Conservation (phyloP, 139 green algal genomes). For the Chlorella sp. region DNA sequence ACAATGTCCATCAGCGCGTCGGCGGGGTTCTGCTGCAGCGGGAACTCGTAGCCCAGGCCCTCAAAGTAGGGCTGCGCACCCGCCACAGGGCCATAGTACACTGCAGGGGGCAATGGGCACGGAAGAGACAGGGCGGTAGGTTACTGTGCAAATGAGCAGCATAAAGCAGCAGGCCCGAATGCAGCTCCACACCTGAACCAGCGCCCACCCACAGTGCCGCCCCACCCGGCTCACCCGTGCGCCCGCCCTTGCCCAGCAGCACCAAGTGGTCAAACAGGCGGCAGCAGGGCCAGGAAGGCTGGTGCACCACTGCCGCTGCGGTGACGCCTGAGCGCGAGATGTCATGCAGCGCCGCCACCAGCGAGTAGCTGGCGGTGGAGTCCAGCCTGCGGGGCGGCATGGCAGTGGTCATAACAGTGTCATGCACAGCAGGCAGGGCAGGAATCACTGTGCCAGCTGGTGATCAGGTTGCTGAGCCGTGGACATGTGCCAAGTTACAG, state of each 20-base stretch:
- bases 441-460: too few relatives aligned
- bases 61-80: slow-evolving; percentile 58
- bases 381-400: slow-evolving; percentile 76
- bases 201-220: too few relatives aligned
- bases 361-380: slow-evolving; percentile 55
- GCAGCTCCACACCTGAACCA: not conserved
- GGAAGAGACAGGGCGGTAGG: too few relatives aligned
- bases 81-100: not conserved
- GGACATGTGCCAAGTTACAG: too few relatives aligned
- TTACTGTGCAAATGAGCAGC: too few relatives aligned
- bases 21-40: slow-evolving; percentile 70
- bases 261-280: slow-evolving; percentile 84
- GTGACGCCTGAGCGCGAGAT: slow-evolving; percentile 65
- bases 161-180: not conserved
- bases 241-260: slow-evolving; percentile 74
- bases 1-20: slow-evolving; percentile 82
- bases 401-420: too few relatives aligned
- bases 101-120: not conserved
- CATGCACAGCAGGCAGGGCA: too few relatives aligned
- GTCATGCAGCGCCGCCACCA: slow-evolving; percentile 60
- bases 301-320: slow-evolving; percentile 79
- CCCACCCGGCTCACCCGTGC: slow-evolving; percentile 42
- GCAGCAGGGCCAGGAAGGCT: slow-evolving; percentile 66
- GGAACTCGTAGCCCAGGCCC: slow-evolving; percentile 55
- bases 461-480: too few relatives aligned